Evolutionary conservation across 2,329 filamentous ascomycete species (phyloP).

Genomic region (Exophiala sideris): DNA sequence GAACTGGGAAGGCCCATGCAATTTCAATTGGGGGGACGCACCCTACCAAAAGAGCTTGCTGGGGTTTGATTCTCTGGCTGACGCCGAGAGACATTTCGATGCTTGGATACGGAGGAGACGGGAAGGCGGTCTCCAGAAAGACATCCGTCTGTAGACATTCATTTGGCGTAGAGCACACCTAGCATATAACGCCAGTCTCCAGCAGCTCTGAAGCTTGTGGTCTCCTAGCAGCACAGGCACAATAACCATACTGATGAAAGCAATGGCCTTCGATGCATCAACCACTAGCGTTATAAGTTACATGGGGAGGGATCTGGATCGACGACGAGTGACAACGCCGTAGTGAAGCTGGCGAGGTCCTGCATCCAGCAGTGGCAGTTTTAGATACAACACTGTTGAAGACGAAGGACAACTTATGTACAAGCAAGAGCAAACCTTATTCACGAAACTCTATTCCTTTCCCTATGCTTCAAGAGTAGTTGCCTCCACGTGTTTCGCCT

Average conservation of each 20-base stretch:
- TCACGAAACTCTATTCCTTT: background rate
- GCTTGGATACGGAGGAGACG: slow-evolving; percentile 34
- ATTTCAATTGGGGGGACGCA: slow-evolving; percentile 8
- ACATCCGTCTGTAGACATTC: background rate
- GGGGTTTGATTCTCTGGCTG: slow-evolving; percentile 7
- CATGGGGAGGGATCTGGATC: too few species aligned
- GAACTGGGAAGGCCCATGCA: slow-evolving; percentile 3
- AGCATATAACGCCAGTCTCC: background rate
- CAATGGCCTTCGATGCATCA: too few species aligned
- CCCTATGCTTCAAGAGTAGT: background rate
- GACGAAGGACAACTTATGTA: background rate
- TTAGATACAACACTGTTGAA: background rate
- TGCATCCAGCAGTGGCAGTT: background rate
- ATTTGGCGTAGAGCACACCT: background rate
- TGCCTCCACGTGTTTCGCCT: background rate
- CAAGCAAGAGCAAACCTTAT: background rate
- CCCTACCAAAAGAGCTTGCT: slow-evolving; percentile 8
- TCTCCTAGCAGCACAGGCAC: too few species aligned
- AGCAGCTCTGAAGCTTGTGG: too few species aligned
- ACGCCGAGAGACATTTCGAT: slow-evolving; percentile 36
- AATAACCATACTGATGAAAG: too few species aligned
- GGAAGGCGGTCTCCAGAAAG: background rate
- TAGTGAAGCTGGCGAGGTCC: too few species aligned
- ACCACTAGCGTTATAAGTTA: too few species aligned
- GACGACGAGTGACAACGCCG: too few species aligned